These are phyloP conservation scores for Daldinia caldariorum DNA, from an alignment of 495 filamentous ascomycete species.

Conservation along the genomic window DNA sequence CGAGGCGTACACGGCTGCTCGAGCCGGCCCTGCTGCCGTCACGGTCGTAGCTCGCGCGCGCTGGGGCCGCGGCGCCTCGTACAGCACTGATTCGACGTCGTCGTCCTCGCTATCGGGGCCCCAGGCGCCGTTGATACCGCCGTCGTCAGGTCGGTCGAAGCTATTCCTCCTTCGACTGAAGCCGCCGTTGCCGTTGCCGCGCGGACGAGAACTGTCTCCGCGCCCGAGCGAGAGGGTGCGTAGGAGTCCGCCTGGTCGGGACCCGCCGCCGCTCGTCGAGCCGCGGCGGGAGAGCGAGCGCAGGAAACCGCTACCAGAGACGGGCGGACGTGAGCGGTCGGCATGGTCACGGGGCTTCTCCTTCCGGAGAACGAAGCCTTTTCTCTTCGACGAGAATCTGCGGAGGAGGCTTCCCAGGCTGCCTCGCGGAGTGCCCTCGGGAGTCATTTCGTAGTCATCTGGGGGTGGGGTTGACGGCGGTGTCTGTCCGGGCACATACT, in stretches of 20 bases:
- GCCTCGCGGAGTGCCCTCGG: constrained; percentile 44
- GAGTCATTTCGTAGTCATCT: constrained; percentile 54
- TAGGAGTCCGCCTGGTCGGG: constrained; percentile 58
- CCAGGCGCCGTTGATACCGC: constrained; percentile 64
- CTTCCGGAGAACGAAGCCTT: constrained; percentile 33
- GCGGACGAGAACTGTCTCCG: constrained; percentile 57
- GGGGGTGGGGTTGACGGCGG: constrained; percentile 71
- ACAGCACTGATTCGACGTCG: constrained; percentile 48
- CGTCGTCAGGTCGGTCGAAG: constrained; percentile 53
- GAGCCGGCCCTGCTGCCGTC: background rate
- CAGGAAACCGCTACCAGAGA: constrained; percentile 46
- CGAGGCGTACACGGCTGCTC: background rate
- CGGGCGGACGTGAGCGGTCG: constrained; percentile 48
- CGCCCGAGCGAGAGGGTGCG: constrained; percentile 72
- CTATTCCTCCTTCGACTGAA: constrained; percentile 59
- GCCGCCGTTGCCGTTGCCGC: constrained; percentile 51
- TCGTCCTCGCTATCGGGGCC: constrained; percentile 53
- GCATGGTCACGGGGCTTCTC: constrained; percentile 30
- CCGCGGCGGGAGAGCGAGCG: constrained; percentile 55
- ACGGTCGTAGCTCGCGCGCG: background rate
- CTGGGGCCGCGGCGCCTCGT: constrained; percentile 38
- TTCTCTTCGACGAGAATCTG: constrained; percentile 49
- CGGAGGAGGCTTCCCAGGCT: constrained; percentile 50
- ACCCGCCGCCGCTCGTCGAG: constrained; percentile 27
- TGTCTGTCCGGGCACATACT: constrained; percentile 79